A percentile compares a stretch with the other conserved stretches of the same genome.
phyloP scores from a whole-genome alignment of 805 yeast species.

The Nakazawaea sp. region DNA sequence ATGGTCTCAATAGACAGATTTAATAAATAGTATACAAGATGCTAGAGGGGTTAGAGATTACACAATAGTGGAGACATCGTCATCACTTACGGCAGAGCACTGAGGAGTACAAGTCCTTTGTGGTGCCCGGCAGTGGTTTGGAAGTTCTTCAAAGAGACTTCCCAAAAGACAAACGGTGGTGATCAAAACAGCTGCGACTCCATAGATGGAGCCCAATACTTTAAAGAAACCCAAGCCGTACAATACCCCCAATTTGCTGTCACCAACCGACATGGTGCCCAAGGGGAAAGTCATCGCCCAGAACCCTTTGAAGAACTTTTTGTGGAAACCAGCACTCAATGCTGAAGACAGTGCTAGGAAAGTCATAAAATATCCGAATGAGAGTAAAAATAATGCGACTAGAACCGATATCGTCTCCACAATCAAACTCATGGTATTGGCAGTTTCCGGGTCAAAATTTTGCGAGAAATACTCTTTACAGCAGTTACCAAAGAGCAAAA shows the following conservation, averaged over 20 bases:
- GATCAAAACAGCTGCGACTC: conserved; percentile 40
- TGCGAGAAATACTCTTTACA: background rate
- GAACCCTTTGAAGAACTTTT: conserved; percentile 42
- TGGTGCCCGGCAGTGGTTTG: conserved; percentile 11
- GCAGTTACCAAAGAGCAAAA: conserved; percentile 23
- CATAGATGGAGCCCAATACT: conserved; percentile 57
- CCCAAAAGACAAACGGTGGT: conserved; percentile 34
- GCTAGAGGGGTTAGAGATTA: too few species aligned
- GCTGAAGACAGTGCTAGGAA: conserved; percentile 3
- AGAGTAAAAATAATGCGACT: conserved; percentile 12
- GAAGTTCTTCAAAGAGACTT: conserved; percentile 25
- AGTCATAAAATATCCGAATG: conserved; percentile 20
- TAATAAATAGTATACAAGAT: too few species aligned
- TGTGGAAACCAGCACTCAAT: background rate
- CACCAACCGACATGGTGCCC: conserved; percentile 71
- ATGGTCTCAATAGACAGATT: too few species aligned
- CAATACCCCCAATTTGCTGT: conserved; percentile 41
- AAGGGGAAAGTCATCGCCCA: conserved; percentile 93
- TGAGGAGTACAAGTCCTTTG: background rate
- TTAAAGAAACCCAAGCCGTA: conserved; percentile 51
- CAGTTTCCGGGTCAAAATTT: background rate
- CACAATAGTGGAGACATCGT: too few species aligned
- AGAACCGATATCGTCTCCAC: conserved; percentile 3
- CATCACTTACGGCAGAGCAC: too few species aligned
- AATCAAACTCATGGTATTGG: background rate